Conservation (phyloP, 108 stramenopile species). For the Fragilariopsis cylindrus region DNA sequence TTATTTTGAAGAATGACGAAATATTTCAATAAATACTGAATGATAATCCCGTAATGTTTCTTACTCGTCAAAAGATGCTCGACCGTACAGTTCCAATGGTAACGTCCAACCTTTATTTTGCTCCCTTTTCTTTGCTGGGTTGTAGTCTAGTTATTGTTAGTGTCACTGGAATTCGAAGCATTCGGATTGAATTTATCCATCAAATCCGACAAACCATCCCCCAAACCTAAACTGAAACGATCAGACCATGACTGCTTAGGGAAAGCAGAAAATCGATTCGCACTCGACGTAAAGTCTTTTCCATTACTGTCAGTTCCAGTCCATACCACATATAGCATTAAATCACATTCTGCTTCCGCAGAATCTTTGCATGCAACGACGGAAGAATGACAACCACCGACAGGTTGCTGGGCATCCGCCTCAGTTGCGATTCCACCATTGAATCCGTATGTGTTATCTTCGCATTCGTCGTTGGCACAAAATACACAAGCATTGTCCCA, state of each 20-base stretch:
- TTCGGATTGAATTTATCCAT: slow-evolving; percentile 2
- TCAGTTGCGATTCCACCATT: slow-evolving; percentile 42
- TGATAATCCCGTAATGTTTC: too few relatives aligned
- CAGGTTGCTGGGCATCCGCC: slow-evolving; percentile 39
- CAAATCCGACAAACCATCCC: slow-evolving; percentile 13
- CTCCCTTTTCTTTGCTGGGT: too few relatives aligned
- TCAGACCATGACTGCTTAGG: slow-evolving; percentile 64
- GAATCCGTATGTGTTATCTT: slow-evolving; percentile 79
- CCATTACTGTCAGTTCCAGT: slow-evolving; percentile 86
- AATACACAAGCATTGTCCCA: slow-evolving; percentile 94
- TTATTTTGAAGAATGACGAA: too few relatives aligned
- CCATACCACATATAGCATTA: slow-evolving; percentile 88
- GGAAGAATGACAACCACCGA: slow-evolving; percentile 65
- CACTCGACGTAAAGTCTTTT: slow-evolving; percentile 67
- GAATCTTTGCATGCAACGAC: slow-evolving; percentile 38
- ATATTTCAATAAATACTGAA: too few relatives aligned
- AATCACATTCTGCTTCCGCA: slow-evolving; percentile 58
- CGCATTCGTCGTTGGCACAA: slow-evolving; percentile 57
- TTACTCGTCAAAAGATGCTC: too few relatives aligned
- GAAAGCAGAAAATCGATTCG: slow-evolving; percentile 81
- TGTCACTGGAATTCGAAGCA: too few relatives aligned
- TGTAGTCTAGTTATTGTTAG: too few relatives aligned
- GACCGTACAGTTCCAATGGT: too few relatives aligned
- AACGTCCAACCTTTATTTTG: too few relatives aligned
- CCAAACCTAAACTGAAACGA: slow-evolving; percentile 35